A percentile compares a stretch with the other conserved stretches of the same genome.
Conservation (phyloP, 805 yeast genomes). For the Kregervanrija delftensis region DNA sequence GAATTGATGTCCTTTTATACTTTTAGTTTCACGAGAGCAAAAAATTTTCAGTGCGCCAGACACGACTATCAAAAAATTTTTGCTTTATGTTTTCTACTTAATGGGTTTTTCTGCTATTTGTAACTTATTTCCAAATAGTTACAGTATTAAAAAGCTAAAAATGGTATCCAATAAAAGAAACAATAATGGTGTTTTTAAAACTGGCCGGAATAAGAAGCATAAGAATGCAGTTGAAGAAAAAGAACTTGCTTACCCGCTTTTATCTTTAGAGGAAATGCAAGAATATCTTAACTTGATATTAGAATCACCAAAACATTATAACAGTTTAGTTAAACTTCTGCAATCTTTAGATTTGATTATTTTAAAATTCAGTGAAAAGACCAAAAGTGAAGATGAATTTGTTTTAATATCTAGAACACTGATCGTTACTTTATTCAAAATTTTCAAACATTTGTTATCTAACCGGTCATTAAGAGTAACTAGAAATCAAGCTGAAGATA, state of each 20-base stretch:
- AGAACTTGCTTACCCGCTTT: not conserved
- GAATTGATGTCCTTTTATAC: conserved; percentile 2
- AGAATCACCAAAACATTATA: conserved; percentile 44
- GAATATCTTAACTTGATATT: conserved; percentile 24
- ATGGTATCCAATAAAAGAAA: too few relatives aligned
- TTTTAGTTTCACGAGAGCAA: not conserved
- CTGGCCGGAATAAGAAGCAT: too few relatives aligned
- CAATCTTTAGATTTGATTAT: conserved; percentile 28
- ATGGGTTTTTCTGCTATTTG: too few relatives aligned
- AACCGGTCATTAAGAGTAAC: conserved; percentile 33
- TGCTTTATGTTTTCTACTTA: too few relatives aligned
- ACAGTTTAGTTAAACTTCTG: conserved; percentile 45
- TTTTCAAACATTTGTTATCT: conserved; percentile 43
- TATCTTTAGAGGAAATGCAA: conserved; percentile 20
- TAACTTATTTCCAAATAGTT: too few relatives aligned
- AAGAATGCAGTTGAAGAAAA: not conserved
- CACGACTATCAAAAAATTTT: too few relatives aligned
- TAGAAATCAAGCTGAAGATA: conserved; percentile 32
- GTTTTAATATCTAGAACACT: conserved; percentile 29
- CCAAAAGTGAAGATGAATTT: conserved; percentile 18
- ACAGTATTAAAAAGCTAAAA: too few relatives aligned
- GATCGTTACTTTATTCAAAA: conserved; percentile 34
- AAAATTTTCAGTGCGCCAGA: too few relatives aligned
- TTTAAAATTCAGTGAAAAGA: conserved; percentile 9
- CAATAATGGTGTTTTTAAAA: too few relatives aligned